Percentiles rank a stretch among this genome's conserved stretches.
These are phyloP conservation scores for Globisporangium perplexum DNA, from an alignment of 352 stramenopile species.

Conservation along the genomic window DNA sequence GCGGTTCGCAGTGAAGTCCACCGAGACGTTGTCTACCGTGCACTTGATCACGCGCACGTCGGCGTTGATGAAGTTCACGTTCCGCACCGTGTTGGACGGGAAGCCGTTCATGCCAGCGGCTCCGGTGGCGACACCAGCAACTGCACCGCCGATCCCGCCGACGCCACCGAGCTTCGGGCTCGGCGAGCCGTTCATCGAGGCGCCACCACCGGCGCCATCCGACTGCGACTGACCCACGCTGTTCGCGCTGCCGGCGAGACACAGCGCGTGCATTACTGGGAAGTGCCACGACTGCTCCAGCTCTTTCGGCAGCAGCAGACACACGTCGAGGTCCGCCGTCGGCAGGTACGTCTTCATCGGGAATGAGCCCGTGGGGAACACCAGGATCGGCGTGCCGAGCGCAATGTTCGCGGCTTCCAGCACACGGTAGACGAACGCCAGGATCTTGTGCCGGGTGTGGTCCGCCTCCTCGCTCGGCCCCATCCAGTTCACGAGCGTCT, in stretches of 20 bases:
- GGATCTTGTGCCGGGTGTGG: slow-evolving; percentile 49
- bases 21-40: slow-evolving; percentile 87
- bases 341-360: slow-evolving; percentile 90
- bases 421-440: slow-evolving; percentile 61
- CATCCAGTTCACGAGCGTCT: slow-evolving; percentile 60
- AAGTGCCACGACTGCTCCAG: slow-evolving; percentile 86
- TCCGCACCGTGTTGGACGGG: slow-evolving; percentile 56
- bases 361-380: slow-evolving; percentile 79
- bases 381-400: slow-evolving; percentile 32
- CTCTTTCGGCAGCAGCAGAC: slow-evolving; percentile 69
- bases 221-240: not conserved
- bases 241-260: slow-evolving; percentile 39
- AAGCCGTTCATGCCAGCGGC: slow-evolving; percentile 1
- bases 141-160: not conserved
- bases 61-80: slow-evolving; percentile 89
- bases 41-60: slow-evolving; percentile 88
- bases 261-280: slow-evolving; percentile 78
- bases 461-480: slow-evolving; percentile 57
- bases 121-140: not conserved
- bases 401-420: slow-evolving; percentile 51
- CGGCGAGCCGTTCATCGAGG: slow-evolving; percentile 18
- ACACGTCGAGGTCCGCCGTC: slow-evolving; percentile 82
- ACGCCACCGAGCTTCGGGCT: slow-evolving; percentile 5
- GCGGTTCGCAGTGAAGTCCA: slow-evolving; percentile 87
- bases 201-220: slow-evolving; percentile 7